phyloP scores from a whole-genome alignment of 192 early-diverging fungal genomes.

The Gaertneriomyces sp. region DNA sequence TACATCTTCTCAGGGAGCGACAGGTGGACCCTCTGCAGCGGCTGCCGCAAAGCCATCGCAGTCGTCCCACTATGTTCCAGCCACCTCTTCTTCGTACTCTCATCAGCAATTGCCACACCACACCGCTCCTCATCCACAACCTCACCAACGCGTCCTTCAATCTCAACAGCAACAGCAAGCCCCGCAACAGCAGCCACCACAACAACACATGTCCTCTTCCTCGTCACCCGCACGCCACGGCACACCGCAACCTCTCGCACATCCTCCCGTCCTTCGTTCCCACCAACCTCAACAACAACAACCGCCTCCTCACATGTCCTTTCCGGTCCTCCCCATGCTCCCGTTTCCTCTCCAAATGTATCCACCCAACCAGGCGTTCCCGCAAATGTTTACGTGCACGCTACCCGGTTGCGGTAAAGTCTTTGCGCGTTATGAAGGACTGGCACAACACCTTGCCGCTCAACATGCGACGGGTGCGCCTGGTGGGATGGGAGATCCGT shows the following conservation, averaged over 20 bases:
- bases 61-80: neutral
- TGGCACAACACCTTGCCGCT: constrained; percentile 11
- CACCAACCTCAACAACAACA: neutral
- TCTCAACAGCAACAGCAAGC: neutral
- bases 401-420: constrained; percentile 12
- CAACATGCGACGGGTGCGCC: neutral
- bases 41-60: too few relatives aligned
- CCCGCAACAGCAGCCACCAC: constrained; percentile 1
- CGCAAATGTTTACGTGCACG: constrained; percentile 17
- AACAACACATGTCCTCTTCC: neutral
- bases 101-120: constrained; percentile 5
- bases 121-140: constrained; percentile 2
- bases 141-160: neutral
- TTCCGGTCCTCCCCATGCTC: neutral
- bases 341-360: constrained; percentile 2
- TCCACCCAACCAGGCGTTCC: neutral
- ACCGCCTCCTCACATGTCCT: neutral
- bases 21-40: too few relatives aligned
- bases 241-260: constrained; percentile 2
- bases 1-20: too few relatives aligned
- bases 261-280: constrained; percentile 6
- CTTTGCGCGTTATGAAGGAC: constrained; percentile 10
- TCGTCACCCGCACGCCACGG: constrained; percentile 1
- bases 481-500: neutral
- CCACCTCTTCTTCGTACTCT: neutral